phyloP scores from a whole-genome alignment of 208 protist species.

The Trypanosoma rangeli region DNA sequence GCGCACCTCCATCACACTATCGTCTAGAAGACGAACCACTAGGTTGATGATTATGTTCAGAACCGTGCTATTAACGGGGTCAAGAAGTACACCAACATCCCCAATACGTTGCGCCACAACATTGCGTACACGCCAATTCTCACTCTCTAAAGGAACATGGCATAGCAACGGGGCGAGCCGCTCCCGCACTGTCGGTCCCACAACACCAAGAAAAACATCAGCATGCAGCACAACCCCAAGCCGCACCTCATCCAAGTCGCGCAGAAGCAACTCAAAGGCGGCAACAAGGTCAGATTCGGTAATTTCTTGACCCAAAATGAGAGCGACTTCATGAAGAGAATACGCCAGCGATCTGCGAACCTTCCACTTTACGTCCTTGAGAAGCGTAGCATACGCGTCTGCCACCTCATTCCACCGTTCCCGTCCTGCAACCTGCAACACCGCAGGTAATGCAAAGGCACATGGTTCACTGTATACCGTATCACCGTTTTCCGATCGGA shows the following conservation, averaged over 20 bases:
- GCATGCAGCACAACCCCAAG: slow-evolving; percentile 89
- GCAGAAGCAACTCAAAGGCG: slow-evolving; percentile 93
- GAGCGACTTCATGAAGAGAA: slow-evolving; percentile 94
- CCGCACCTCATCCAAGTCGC: slow-evolving; percentile 96
- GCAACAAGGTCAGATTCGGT: slow-evolving; percentile 83
- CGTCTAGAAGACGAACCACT: slow-evolving; percentile 80
- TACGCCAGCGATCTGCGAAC: slow-evolving; percentile 94
- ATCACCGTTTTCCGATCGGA: slow-evolving; percentile 85
- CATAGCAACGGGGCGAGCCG: slow-evolving; percentile 79
- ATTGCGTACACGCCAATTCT: slow-evolving; percentile 95
- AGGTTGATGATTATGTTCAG: slow-evolving; percentile 61
- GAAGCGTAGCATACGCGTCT: slow-evolving; percentile 91
- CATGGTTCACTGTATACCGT: slow-evolving; percentile 91
- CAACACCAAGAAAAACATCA: slow-evolving; percentile 74
- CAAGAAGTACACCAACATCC: slow-evolving; percentile 69
- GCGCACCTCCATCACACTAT: slow-evolving; percentile 91
- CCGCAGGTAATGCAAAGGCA: slow-evolving; percentile 93
- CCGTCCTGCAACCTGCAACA: slow-evolving; percentile 86
- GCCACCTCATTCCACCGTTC: slow-evolving; percentile 88
- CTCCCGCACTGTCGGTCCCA: slow-evolving; percentile 56
- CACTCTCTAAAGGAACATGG: slow-evolving; percentile 82
- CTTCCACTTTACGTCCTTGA: slow-evolving; percentile 96
- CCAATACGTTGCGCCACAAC: slow-evolving; percentile 89
- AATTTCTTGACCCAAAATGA: slow-evolving; percentile 87
- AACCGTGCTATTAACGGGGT: slow-evolving; percentile 45